Evolutionary conservation across 805 yeast genomes (phyloP).

Genomic region (Candida ipomoeae): DNA sequence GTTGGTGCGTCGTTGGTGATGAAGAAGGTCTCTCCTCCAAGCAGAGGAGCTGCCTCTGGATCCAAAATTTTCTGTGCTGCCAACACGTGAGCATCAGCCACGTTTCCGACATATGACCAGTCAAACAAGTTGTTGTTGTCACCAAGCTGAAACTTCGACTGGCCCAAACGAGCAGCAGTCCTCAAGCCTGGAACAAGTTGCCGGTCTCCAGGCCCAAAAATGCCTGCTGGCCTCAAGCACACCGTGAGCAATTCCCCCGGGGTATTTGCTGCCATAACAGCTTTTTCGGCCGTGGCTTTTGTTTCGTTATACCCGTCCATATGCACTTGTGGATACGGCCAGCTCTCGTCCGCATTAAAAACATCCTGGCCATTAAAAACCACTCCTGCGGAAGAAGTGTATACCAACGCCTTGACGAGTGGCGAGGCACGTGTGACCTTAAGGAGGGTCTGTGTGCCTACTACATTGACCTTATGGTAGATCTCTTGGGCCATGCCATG

Average conservation of each 20-base stretch:
- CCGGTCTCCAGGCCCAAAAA: conserved; percentile 98
- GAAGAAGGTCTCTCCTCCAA: conserved; percentile 86
- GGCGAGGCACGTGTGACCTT: conserved; percentile 51
- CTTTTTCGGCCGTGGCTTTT: conserved; percentile 83
- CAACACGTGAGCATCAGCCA: conserved; percentile 91
- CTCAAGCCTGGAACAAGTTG: conserved; percentile 93
- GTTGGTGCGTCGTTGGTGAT: conserved; percentile 92
- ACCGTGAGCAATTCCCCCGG: conserved; percentile 61
- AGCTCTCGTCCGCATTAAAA: conserved; percentile 85
- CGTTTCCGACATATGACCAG: conserved; percentile 98
- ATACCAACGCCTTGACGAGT: conserved; percentile 64
- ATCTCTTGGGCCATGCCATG: conserved; percentile 78
- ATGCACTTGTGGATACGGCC: conserved; percentile 88
- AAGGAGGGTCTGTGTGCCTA: conserved; percentile 77
- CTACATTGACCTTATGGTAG: conserved; percentile 85
- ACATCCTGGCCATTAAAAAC: conserved; percentile 93
- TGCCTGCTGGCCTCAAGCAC: conserved; percentile 94
- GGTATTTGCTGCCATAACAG: conserved; percentile 72
- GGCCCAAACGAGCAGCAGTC: conserved; percentile 75
- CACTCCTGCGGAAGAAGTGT: conserved; percentile 97
- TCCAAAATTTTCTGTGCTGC: conserved; percentile 77
- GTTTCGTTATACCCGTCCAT: conserved; percentile 98
- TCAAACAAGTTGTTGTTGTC: conserved; percentile 91
- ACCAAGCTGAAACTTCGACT: conserved; percentile 90
- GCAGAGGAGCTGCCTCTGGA: conserved; percentile 34